These are phyloP conservation scores for Trichosporon asahii DNA, from an alignment of 1,284 basidiomycete species.

Conservation along the genomic window DNA sequence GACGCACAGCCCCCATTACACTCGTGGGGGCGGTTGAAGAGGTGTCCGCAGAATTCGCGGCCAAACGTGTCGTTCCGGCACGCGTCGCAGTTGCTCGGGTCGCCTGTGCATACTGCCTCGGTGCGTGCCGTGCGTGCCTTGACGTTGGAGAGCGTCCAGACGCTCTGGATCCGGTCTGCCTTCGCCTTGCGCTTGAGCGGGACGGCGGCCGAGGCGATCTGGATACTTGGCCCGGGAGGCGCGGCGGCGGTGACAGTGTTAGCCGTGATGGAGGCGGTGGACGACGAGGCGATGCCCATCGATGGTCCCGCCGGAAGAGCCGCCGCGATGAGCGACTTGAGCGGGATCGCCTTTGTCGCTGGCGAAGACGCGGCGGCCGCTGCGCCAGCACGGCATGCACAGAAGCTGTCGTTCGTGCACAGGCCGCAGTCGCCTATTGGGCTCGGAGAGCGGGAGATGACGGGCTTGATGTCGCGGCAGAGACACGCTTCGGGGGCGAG, in stretches of 20 bases:
- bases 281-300: background rate
- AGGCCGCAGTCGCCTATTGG: slow-evolving; percentile 36
- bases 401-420: slow-evolving; percentile 44
- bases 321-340: background rate
- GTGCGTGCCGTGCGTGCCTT: slow-evolving; percentile 18
- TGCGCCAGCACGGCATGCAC: slow-evolving; percentile 38
- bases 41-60: slow-evolving; percentile 76
- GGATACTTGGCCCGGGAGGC: background rate
- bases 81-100: slow-evolving; percentile 51
- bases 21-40: slow-evolving; percentile 50
- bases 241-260: background rate
- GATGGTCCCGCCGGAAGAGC: background rate
- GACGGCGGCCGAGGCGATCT: slow-evolving; percentile 14
- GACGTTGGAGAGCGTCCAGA: slow-evolving; percentile 38
- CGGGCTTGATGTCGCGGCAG: slow-evolving; percentile 39
- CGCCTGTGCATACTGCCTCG: slow-evolving; percentile 49
- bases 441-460: slow-evolving; percentile 30
- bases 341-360: background rate
- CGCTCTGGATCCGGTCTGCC: slow-evolving; percentile 21
- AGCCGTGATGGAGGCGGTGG: background rate
- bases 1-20: slow-evolving; percentile 15
- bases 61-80: slow-evolving; percentile 54
- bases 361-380: slow-evolving; percentile 11
- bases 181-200: slow-evolving; percentile 22
- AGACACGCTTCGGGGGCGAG: slow-evolving; percentile 40